Percentiles rank a stretch among this genome's conserved stretches.
phyloP scores from a whole-genome alignment of 2,329 filamentous ascomycete species.

The Phialophora macrospora region DNA sequence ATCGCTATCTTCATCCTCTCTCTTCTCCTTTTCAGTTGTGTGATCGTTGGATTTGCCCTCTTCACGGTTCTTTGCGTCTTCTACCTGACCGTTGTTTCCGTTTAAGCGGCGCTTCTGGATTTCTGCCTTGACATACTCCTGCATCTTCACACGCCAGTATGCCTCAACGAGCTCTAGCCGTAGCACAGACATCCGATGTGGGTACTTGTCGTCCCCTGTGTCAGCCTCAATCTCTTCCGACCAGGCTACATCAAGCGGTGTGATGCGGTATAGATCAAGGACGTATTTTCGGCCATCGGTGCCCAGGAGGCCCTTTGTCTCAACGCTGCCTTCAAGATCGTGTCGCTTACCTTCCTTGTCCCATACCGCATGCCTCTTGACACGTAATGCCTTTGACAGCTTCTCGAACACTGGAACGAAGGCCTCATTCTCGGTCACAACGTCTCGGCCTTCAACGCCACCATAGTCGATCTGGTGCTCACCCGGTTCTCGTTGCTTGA shows the following conservation, averaged over 20 bases:
- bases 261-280: slow-evolving; percentile 93
- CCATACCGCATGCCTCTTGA: slow-evolving; percentile 97
- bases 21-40: slow-evolving; percentile 43
- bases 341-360: slow-evolving; percentile 92
- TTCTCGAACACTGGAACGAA: slow-evolving; percentile 86
- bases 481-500: slow-evolving; percentile 95
- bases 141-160: slow-evolving; percentile 82
- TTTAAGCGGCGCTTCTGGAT: slow-evolving; percentile 65
- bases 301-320: slow-evolving; percentile 96
- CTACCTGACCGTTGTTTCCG: slow-evolving; percentile 47
- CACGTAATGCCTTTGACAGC: slow-evolving; percentile 84
- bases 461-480: slow-evolving; percentile 99
- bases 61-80: slow-evolving; percentile 43
- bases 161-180: slow-evolving; percentile 87
- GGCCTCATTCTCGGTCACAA: slow-evolving; percentile 85
- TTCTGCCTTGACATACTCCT: slow-evolving; percentile 83
- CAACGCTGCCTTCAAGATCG: slow-evolving; percentile 91
- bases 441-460: slow-evolving; percentile 94
- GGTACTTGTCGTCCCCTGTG: slow-evolving; percentile 67
- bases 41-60: slow-evolving; percentile 40
- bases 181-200: slow-evolving; percentile 94
- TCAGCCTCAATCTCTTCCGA: slow-evolving; percentile 72
- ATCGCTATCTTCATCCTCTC: slow-evolving; percentile 49
- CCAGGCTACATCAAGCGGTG: slow-evolving; percentile 88
- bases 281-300: slow-evolving; percentile 97